phyloP scores from a whole-genome alignment of 2,329 filamentous ascomycete genomes.

The Zarea fungicola region DNA sequence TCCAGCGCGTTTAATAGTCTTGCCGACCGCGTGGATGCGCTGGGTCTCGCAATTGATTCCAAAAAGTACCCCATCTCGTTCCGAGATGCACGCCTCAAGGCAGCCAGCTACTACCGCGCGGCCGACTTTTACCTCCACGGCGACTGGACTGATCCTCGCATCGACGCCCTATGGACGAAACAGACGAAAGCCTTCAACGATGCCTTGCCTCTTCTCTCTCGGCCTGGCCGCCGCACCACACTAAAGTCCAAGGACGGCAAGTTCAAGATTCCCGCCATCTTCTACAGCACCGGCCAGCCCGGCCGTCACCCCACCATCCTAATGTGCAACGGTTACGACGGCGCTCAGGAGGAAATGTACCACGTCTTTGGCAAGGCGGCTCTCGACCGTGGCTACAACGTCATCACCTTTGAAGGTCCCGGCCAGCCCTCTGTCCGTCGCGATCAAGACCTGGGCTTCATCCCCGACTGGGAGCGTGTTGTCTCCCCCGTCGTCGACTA shows the following conservation, averaged over 20 bases:
- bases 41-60: constrained; percentile 17
- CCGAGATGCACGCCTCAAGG: constrained; percentile 27
- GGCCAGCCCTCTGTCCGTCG: constrained; percentile 38
- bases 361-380: constrained; percentile 30
- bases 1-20: constrained; percentile 19
- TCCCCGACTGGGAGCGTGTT: constrained; percentile 38
- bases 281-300: constrained; percentile 21
- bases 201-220: constrained; percentile 29
- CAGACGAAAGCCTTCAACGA: constrained; percentile 33
- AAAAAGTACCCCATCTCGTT: constrained; percentile 22
- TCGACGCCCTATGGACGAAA: constrained; percentile 32
- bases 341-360: constrained; percentile 37
- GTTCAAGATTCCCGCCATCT: constrained; percentile 33
- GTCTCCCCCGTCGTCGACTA: constrained; percentile 37
- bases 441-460: constrained; percentile 38
- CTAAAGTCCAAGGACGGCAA: constrained; percentile 23
- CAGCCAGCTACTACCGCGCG: constrained; percentile 36
- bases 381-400: constrained; percentile 36
- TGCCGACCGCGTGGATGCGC: constrained; percentile 18
- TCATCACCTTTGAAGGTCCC: constrained; percentile 41
- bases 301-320: constrained; percentile 32
- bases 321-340: constrained; percentile 39
- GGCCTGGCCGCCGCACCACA: constrained; percentile 30
- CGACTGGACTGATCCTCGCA: constrained; percentile 35
- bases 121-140: constrained; percentile 38